Percentiles rank a stretch among this genome's conserved stretches.
Evolutionary conservation across 164 flowering plant species (phyloP).

Genomic region (Magnolia kwangsiensis): DNA sequence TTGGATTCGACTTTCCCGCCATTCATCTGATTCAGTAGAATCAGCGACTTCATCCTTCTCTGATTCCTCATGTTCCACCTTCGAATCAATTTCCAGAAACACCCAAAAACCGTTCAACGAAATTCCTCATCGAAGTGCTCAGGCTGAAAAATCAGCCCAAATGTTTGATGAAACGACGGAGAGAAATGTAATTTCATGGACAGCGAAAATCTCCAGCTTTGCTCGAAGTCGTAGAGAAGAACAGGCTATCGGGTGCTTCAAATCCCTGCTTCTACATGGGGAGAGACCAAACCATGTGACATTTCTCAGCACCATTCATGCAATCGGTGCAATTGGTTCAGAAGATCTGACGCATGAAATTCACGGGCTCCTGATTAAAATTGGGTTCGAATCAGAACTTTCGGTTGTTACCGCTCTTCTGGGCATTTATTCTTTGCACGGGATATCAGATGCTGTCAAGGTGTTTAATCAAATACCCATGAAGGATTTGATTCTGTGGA

Average conservation of each 20-base stretch:
- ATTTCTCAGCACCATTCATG: slow-evolving; percentile 32
- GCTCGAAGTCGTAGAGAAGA: slow-evolving; percentile 22
- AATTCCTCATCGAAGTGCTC: slow-evolving; percentile 18
- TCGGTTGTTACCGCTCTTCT: slow-evolving; percentile 43
- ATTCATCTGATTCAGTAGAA: not conserved
- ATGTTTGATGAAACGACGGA: slow-evolving; percentile 11
- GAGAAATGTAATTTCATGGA: slow-evolving; percentile 7
- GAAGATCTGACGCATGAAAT: slow-evolving; percentile 18
- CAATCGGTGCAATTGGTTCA: slow-evolving; percentile 17
- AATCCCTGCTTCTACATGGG: slow-evolving; percentile 33
- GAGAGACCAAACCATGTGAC: slow-evolving; percentile 43
- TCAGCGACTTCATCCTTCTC: not conserved
- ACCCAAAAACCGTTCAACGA: slow-evolving; percentile 23
- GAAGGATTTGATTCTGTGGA: slow-evolving; percentile 59
- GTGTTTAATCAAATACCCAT: slow-evolving; percentile 31
- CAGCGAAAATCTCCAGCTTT: slow-evolving; percentile 32
- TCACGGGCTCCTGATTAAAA: slow-evolving; percentile 40
- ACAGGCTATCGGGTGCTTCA: slow-evolving; percentile 37
- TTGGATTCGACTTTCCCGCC: not conserved
- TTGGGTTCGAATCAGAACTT: slow-evolving; percentile 42
- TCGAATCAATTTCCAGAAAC: not conserved
- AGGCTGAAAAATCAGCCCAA: slow-evolving; percentile 11
- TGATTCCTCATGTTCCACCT: not conserved
- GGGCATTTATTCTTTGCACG: slow-evolving; percentile 35
- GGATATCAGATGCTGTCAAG: slow-evolving; percentile 24